Evolutionary conservation across 495 filamentous ascomycete genomes (phyloP).

Genomic region (Bryoglossum gracile): DNA sequence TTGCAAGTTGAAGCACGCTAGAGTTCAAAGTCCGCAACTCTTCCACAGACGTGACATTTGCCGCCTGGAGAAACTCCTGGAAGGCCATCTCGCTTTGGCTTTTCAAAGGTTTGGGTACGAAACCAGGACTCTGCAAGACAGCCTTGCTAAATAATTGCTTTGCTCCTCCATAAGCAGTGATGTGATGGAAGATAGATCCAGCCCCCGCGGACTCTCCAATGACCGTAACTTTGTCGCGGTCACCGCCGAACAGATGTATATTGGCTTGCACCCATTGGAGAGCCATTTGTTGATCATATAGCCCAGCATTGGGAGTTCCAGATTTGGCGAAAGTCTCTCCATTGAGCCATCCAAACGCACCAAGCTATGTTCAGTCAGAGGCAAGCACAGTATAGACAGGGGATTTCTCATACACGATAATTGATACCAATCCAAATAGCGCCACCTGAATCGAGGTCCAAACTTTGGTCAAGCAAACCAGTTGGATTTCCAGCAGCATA

Average conservation of each 20-base stretch:
- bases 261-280: conserved; percentile 68
- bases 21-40: conserved; percentile 44
- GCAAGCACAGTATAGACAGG: conserved; percentile 25
- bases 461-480: conserved; percentile 37
- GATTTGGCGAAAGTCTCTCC: too few relatives aligned
- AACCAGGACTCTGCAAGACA: conserved; percentile 26
- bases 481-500: conserved; percentile 34
- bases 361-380: conserved; percentile 1
- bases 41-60: conserved; percentile 35
- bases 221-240: conserved; percentile 57
- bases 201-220: conserved; percentile 66
- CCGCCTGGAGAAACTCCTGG: conserved; percentile 11
- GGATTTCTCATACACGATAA: too few relatives aligned
- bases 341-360: too few relatives aligned
- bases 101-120: conserved; percentile 12
- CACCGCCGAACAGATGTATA: conserved; percentile 63
- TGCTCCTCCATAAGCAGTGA: conserved; percentile 48
- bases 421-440: conserved; percentile 57
- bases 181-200: conserved; percentile 58
- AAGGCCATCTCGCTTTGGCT: conserved; percentile 16
- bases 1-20: conserved; percentile 40
- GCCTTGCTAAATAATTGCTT: conserved; percentile 22
- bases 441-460: conserved; percentile 32
- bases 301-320: conserved; percentile 55
- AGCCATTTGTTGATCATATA: conserved; percentile 61